Base-by-base conservation (phyloP, 2,329 filamentous ascomycete genomes). In the Exophiala alcalophila region DNA sequence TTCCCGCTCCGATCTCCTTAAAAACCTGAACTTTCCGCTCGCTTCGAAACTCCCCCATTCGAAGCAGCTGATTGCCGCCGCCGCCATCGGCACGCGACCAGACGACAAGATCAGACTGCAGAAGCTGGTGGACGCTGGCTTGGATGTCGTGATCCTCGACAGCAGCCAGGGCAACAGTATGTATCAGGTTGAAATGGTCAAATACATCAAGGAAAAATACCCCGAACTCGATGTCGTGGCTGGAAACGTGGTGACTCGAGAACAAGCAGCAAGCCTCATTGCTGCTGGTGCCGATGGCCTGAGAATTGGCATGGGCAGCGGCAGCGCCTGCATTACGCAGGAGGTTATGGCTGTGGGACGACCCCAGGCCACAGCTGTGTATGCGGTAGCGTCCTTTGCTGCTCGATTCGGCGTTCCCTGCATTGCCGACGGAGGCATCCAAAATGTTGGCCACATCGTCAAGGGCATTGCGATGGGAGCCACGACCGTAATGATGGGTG, bases 261-360 rank as follows among this genome's bases (percentile, higher is more conserved):
- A 97, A 66, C 92, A 98, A 74, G 92, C 92, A 56, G 92, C 94
- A 39, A 73, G 78, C 51, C 74, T 98, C 56, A 97, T 98, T 61
- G 87, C 86, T 49, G 92, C 91, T 55, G 92, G 92, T 64, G 91
- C 87, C 46, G 92, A 98, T 65, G 94, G 92, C 65, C 80, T 98
- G 57, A 87, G 92, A 65, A 98, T 98, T 63, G 92, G 92, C 65
- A 98, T 98, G 92, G 92, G 92, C 57, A 94, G 88, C 64, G 92
- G 92, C 62, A 94, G 87, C 62, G 92, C 92, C 62, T 98, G 92
- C 70, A 98, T 98, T 59, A 98, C 92, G 43, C 92, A 98, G 71
- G 92, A 98, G 72, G 94, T 98, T 63, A 98, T 98, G 92, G 92
- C 92, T 57, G 91, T 98, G 35, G 92, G 94, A 47, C 85, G 92